Evolutionary conservation across 257 asterid genomes (phyloP).

Genomic region (Solanum habrochaites): DNA sequence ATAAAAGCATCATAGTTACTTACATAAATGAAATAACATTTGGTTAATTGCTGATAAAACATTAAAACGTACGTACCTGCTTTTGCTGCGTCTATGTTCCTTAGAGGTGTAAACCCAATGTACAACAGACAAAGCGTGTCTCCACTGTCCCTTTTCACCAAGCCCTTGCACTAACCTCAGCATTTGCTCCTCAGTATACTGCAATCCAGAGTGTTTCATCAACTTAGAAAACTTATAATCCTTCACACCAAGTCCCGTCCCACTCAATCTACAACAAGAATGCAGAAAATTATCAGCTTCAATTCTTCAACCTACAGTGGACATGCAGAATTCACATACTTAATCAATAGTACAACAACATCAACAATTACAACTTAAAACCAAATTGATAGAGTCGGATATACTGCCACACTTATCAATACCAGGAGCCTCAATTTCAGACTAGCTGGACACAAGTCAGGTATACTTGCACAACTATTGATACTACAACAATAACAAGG

Average conservation of each 20-base stretch:
- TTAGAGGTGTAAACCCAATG: constrained; percentile 71
- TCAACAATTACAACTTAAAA: not conserved
- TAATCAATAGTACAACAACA: not conserved
- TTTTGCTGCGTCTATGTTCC: constrained; percentile 54
- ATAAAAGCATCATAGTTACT: not conserved
- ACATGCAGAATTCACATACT: not conserved
- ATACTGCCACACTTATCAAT: not conserved
- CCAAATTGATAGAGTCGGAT: not conserved
- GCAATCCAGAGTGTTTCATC: constrained; percentile 76
- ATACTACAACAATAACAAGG: not conserved
- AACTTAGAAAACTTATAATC: constrained; percentile 73
- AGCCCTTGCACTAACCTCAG: constrained; percentile 73
- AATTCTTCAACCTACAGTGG: not conserved
- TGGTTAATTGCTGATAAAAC: not conserved
- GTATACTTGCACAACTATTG: not conserved
- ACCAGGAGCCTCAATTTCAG: not conserved
- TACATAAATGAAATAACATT: not conserved
- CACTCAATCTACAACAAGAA: constrained; percentile 40
- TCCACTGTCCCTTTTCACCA: constrained; percentile 74
- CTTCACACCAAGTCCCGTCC: constrained; percentile 41
- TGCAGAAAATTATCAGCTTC: not conserved
- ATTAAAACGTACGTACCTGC: constrained; percentile 42
- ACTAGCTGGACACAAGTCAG: not conserved
- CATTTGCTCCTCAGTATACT: constrained; percentile 80
- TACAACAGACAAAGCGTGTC: constrained; percentile 65